These are phyloP conservation scores for Eucalyptus caleyi DNA, from an alignment of 345 rosid genomes.

Conservation along the genomic window DNA sequence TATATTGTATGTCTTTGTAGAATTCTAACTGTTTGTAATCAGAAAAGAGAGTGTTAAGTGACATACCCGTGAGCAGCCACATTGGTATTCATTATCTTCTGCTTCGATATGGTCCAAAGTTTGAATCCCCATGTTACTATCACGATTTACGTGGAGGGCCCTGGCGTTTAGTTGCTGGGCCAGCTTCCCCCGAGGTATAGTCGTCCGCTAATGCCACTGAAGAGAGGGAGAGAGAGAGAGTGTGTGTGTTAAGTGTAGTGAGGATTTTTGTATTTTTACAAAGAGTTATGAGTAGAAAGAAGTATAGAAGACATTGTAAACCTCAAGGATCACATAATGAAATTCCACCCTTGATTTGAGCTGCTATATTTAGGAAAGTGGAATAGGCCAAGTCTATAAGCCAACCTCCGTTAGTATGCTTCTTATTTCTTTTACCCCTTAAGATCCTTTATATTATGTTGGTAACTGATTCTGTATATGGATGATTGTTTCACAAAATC, in stretches of 20 bases:
- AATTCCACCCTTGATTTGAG: background rate
- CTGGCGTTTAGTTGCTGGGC: accelerated
- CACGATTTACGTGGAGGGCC: too few species aligned
- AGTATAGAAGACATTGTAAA: background rate
- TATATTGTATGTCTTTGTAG: background rate
- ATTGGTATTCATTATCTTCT: too few species aligned
- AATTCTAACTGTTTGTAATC: background rate
- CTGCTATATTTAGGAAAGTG: background rate
- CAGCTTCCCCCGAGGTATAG: too few species aligned
- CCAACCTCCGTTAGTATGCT: background rate
- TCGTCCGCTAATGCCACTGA: too few species aligned
- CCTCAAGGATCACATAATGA: background rate
- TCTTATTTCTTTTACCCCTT: background rate
- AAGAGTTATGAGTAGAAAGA: background rate
- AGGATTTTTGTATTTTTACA: background rate
- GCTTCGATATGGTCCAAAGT: too few species aligned
- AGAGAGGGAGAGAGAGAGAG: too few species aligned
- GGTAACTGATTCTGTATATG: background rate
- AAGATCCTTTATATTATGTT: background rate
- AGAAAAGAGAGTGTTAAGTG: background rate
- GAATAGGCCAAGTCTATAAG: background rate
- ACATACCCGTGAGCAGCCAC: too few species aligned
- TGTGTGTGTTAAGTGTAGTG: background rate
- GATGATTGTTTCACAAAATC: background rate
- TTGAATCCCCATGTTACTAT: too few species aligned